Base-by-base conservation (phyloP, 2,329 filamentous ascomycete species). In the Nemania sp. region DNA sequence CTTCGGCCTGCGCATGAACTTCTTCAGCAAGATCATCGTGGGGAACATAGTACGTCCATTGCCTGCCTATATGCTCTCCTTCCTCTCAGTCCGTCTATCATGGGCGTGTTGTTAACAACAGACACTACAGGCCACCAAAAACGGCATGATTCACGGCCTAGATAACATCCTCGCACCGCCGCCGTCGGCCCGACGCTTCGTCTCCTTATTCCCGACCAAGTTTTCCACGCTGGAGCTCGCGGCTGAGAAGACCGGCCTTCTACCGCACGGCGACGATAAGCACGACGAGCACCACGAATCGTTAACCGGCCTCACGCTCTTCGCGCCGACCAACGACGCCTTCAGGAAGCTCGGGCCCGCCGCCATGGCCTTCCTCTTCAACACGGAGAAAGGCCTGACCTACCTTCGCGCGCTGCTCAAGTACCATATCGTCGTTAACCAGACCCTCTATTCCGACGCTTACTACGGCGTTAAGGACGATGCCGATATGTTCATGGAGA, bases 311-410 rank as follows among this genome's bases (percentile, higher is more conserved):
- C 84, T 84, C 33, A 96, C 91, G 2, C 68, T 94, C 56, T 95
- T 96, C 65, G 89, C 88, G 0, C 91, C 92, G 0, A 83, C 81
- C 40, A 96, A 97, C 78, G 74, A 73, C 4, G 92, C 91, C n/a
- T 96, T 93, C 75, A 68, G 80, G 64, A 82, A 82, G 61, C 84
- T 97, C 1, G 90, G 91, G 0, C 80, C 82, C 1, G 77, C 70
- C 50, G 82, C 87, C 64, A 95, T 93, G 67, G 89, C 86, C 19
- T 97, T 96, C 79, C 78, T 97, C 3, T 97, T 97, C 79, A 81
- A 80, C 70, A 89, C 87, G 54, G 77, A 82, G 23, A 81, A 79
- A 47, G 92, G 92, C 1, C 76, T 80, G 59, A 86, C 86, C 70
- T 96, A 90, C 68, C 80, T 97, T 15, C 84, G 82, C 61, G 90